Evolutionary conservation across 176 grass and related monocot species (phyloP), one percentile per base, ranked within the genome.

Genomic region (Canna indica): DNA sequence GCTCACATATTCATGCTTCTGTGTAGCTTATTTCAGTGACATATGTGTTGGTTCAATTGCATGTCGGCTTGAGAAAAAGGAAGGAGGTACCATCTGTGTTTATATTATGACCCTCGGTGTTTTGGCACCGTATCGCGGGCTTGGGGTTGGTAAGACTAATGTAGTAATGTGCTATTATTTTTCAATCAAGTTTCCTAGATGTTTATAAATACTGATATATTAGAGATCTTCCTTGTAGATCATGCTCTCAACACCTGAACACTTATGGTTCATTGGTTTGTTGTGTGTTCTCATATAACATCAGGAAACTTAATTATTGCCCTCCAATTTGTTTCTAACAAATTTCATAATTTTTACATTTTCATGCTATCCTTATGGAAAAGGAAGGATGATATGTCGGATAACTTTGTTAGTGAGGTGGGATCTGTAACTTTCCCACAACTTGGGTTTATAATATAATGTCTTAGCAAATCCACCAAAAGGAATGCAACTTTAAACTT

Each of bases 91-190:
- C 0, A 35, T 99, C 39, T 31, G 81, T 77, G 86, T 87, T 84
- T 99, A 99, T 69, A 99, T 99, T 71, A 99, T 99, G 95, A 99
- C 90, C 32, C 82, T 94, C 53, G 90, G 95, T 77, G 95, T 99
- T 78, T 75, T 99, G 66, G 95, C 95, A 4, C 95, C 95, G 1
- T 99, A 99, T 72, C 86, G 95, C 31, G 79, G 89, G 45, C 87
- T 93, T 61, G 90, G 95, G 46, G 81, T 99, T 18, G 95, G 95
- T 99, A 75, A 83, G 86, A 46, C 64, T 44, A 39, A 61, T n/a
- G n/a, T 57, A 1, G 36, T 68, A 36, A 46, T 77, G 59, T 68
- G 3, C 35, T 22, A 36, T 36, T 28, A 29, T 27, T 27, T 11
- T 75, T 53, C n/a, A 62, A 48, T 16, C 20, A 26, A 12, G 42